Evolutionary conservation across 768 basidiomycete genomes (phyloP), one percentile per base, ranked within the genome.

Genomic region (Podaxis sp.): DNA sequence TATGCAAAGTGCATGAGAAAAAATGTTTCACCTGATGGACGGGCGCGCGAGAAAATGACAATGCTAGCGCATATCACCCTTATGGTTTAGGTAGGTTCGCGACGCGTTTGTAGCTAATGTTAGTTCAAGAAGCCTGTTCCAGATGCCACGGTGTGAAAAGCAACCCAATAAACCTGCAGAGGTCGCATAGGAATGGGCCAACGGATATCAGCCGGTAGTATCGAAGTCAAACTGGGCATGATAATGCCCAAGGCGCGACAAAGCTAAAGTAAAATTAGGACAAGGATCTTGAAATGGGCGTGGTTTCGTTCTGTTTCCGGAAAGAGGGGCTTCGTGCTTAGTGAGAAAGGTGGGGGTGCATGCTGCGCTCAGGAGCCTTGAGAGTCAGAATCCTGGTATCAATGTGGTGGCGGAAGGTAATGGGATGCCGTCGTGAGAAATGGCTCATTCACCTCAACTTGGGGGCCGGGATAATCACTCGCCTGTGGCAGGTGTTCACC

Each of bases 1-100:
- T 52, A 54, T 52, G 59, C n/a, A 33, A 50, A 44, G 8, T 17
- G 2, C 59, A 53, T 60, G 59, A 44, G 59, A 60, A 54, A 60
- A 40, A 22, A 46, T 13, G 28, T 40, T 41, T 53, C 51, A 56
- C 22, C 13, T 22, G 49, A 38, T 50, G 37, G 33, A 13, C 4
- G 22, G 33, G 17, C 40, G 49, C 58, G 49, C 20, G 57, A 20
- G n/a, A 58, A n/a, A 15, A 4, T 44, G 24, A 11, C 15, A 30
- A 50, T 13, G 58, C 58, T 6, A n/a, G 26, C 48, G 20, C 49
- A 26, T 11, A 40, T 37, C 17, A 37, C 38, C 55, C 7, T 24
- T 56, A 56, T 22, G 57, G 57, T 22, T 55, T 55, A 55, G 33
- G 50, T 26, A 15, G 50, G 11, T 52, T 24, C 50, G 28, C 17